phyloP scores from a whole-genome alignment of 768 basidiomycete species.

The Lyophyllum shimeji region DNA sequence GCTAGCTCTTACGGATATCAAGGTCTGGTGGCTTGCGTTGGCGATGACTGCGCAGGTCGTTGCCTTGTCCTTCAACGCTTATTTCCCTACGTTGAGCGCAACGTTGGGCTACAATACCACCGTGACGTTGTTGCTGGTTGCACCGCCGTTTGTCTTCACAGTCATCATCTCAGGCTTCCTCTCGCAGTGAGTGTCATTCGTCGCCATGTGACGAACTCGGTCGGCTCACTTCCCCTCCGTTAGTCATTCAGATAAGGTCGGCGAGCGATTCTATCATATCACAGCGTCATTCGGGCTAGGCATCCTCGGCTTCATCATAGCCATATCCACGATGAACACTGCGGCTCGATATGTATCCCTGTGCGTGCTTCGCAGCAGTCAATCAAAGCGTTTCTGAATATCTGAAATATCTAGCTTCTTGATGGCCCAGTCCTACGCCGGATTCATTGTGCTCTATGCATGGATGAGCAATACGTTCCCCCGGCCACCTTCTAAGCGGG shows the following conservation, averaged over 20 bases:
- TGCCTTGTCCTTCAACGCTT: conserved; percentile 69
- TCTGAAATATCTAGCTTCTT: conserved; percentile 52
- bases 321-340: conserved; percentile 61
- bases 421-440: conserved; percentile 74
- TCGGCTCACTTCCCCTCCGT: not conserved
- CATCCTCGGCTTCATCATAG: conserved; percentile 66
- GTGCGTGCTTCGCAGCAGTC: conserved; percentile 31
- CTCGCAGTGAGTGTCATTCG: conserved; percentile 38
- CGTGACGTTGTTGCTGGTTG: conserved; percentile 56
- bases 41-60: conserved; percentile 41
- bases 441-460: conserved; percentile 63
- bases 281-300: conserved; percentile 52
- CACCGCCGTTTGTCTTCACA: conserved; percentile 65
- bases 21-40: conserved; percentile 62
- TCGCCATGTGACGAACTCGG: not conserved
- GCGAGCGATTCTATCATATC: conserved; percentile 75
- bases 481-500: conserved; percentile 81
- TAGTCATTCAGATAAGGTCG: conserved; percentile 66
- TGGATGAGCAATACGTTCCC: conserved; percentile 52
- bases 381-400: not conserved
- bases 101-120: conserved; percentile 70
- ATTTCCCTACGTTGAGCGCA: conserved; percentile 68
- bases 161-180: conserved; percentile 53
- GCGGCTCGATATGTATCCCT: conserved; percentile 64
- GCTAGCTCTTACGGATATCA: conserved; percentile 66